Percentiles rank a stretch among this genome's conserved stretches.
Conservation (phyloP, 2,329 filamentous ascomycete genomes). For the Calonectria multiphialidica region DNA sequence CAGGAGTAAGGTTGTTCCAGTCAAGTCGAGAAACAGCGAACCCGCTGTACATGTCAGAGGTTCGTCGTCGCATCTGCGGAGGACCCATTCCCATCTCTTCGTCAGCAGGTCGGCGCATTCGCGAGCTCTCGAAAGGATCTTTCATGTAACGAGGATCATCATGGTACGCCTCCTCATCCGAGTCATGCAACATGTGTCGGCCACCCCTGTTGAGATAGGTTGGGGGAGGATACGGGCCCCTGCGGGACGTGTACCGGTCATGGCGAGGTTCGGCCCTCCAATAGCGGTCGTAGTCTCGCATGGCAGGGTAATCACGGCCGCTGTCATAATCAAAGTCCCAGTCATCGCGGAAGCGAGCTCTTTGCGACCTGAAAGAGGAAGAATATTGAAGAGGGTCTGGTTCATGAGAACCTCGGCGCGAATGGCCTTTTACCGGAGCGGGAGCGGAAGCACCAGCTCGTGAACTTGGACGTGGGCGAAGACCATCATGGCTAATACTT, state of each 20-base stretch:
- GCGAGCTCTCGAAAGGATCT: conserved; percentile 27
- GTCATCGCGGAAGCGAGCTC: conserved; percentile 40
- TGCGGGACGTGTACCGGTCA: conserved; percentile 38
- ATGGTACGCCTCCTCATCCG: conserved; percentile 39
- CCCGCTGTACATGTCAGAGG: conserved; percentile 30
- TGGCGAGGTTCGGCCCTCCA: conserved; percentile 39
- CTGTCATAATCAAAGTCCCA: conserved; percentile 37
- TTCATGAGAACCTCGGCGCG: conserved; percentile 35
- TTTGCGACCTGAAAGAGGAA: conserved; percentile 34
- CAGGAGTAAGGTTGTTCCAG: conserved; percentile 52
- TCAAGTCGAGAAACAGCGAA: conserved; percentile 45
- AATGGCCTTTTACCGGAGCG: conserved; percentile 23
- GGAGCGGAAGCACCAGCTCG: conserved; percentile 30
- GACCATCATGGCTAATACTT: conserved; percentile 33
- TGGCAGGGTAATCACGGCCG: conserved; percentile 32
- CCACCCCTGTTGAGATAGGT: conserved; percentile 38
- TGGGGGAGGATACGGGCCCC: conserved; percentile 39
- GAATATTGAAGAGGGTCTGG: conserved; percentile 37
- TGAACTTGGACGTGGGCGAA: conserved; percentile 33
- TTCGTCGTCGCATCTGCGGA: conserved; percentile 18
- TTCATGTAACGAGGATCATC: conserved; percentile 35
- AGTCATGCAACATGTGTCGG: conserved; percentile 34
- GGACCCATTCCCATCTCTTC: conserved; percentile 38
- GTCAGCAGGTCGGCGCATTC: conserved; percentile 33
- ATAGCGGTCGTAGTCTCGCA: conserved; percentile 41